Evolutionary conservation across 1,284 basidiomycete species (phyloP), one percentile per base, ranked within the genome.

Genomic region (Exobasidium rhododendri): DNA sequence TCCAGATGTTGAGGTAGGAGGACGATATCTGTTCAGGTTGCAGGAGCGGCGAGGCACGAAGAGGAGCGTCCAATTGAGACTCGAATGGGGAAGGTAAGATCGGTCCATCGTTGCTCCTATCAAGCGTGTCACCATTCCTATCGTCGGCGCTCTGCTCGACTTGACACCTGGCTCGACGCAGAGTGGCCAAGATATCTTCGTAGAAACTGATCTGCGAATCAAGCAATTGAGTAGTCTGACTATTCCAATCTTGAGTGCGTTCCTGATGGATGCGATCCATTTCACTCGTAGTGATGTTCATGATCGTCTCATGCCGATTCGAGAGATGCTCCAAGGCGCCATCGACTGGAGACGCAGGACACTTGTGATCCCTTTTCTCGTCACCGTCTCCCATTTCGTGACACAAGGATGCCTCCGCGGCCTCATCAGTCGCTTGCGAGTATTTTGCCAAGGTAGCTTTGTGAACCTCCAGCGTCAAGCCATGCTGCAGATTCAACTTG

Each of bases 271-370:
- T 31, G 0, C 69, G 86, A 61, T 90, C 88, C 83, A 92, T 87
- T 81, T 92, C 91, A 2, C 90, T 89, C 85, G 91, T 88, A 0
- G 91, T 58, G 2, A 87, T 87, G 77, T 92, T 92, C 26, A 93
- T 81, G 5, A 92, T 89, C 0, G 91, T 92, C 80, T 93, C 91
- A 77, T 89, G 92, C 20, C 90, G 85, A 2, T 86, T 83, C 1
- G 86, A 85, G 63, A 88, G 80, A 17, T 31, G 24, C 28, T 88
- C 86, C 10, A 71, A 68, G 11, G 57, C 3, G n/a, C 3, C 30
- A 40, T 10, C 24, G 17, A 22, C 14, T 24, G 17, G 40, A 40
- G 7, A 40, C 17, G 30, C 13, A 54, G 40, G n/a, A n/a, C n/a
- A n/a, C n/a, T n/a, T n/a, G 35, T 40, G 7, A 17, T 17, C 10